These are phyloP conservation scores for Saturnispora halmiae DNA, from an alignment of 805 yeast species.

Conservation along the genomic window DNA sequence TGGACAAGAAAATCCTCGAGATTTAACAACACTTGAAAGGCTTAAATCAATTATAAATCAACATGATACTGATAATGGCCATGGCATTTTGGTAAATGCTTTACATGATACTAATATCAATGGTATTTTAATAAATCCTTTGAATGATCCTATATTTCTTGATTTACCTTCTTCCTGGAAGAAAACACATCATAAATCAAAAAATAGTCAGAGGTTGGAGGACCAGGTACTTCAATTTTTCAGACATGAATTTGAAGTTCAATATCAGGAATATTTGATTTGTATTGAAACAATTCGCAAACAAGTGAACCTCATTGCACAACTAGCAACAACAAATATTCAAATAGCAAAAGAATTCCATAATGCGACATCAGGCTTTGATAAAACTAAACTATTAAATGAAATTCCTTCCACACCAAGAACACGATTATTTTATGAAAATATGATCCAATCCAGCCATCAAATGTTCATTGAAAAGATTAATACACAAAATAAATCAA, in stretches of 20 bases:
- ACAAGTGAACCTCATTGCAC: conserved; percentile 14
- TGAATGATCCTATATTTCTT: conserved; percentile 9
- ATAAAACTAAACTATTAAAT: background rate
- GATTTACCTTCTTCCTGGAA: conserved; percentile 21
- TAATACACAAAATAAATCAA: conserved; percentile 13
- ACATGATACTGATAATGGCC: background rate
- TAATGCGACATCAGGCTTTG: conserved; percentile 3
- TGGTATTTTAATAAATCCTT: too few relatives aligned
- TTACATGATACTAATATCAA: too few relatives aligned
- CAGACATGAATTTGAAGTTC: conserved; percentile 13
- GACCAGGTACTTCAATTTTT: conserved; percentile 18
- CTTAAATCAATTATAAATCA: background rate
- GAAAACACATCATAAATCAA: conserved; percentile 14
- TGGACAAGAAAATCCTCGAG: conserved; percentile 11
- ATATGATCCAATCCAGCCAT: conserved; percentile 21
- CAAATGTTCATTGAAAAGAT: conserved; percentile 19
- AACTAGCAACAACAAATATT: conserved; percentile 10
- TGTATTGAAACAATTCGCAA: conserved; percentile 9
- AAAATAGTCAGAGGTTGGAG: conserved; percentile 13
- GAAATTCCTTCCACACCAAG: conserved; percentile 17
- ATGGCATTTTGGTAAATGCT: too few relatives aligned
- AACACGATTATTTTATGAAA: conserved; percentile 18
- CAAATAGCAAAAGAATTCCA: conserved; percentile 13
- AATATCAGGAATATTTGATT: conserved; percentile 5
- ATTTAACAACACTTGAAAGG: conserved; percentile 8